These are phyloP conservation scores for Solanum paucissectum DNA, from an alignment of 257 asterid genomes.

Conservation along the genomic window DNA sequence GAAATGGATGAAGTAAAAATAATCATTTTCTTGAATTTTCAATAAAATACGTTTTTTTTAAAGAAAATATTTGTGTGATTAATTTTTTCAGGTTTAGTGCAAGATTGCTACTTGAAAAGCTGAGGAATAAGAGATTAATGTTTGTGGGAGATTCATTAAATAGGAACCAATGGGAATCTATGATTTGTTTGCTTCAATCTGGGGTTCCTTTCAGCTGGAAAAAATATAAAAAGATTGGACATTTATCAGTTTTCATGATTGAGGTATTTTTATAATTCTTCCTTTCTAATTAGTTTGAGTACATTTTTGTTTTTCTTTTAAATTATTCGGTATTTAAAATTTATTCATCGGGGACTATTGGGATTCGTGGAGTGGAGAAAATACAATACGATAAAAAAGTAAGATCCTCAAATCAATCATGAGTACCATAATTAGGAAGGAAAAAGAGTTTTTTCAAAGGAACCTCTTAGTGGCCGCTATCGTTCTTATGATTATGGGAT, in stretches of 20 bases:
- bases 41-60: not conserved
- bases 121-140: conserved; percentile 11
- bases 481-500: not conserved
- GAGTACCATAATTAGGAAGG: not conserved
- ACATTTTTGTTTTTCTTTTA: not conserved
- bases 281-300: not conserved
- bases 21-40: not conserved
- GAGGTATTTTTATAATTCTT: conserved; percentile 25
- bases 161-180: conserved; percentile 87
- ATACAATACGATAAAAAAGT: not conserved
- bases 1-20: rapidly evolving
- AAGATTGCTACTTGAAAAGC: conserved; percentile 47
- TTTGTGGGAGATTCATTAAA: conserved; percentile 13
- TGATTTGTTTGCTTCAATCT: conserved; percentile 72
- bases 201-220: conserved; percentile 34
- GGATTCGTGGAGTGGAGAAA: rapidly evolving
- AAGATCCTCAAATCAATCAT: not conserved
- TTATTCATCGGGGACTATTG: rapidly evolving
- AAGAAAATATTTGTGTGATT: not conserved
- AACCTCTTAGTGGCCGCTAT: not conserved
- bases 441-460: rapidly evolving
- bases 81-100: conserved; percentile 34
- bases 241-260: conserved; percentile 42
- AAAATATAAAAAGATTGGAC: conserved; percentile 58
- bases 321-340: not conserved